phyloP scores from a whole-genome alignment of 2,329 filamentous ascomycete genomes.

The Phialophora macrospora region DNA sequence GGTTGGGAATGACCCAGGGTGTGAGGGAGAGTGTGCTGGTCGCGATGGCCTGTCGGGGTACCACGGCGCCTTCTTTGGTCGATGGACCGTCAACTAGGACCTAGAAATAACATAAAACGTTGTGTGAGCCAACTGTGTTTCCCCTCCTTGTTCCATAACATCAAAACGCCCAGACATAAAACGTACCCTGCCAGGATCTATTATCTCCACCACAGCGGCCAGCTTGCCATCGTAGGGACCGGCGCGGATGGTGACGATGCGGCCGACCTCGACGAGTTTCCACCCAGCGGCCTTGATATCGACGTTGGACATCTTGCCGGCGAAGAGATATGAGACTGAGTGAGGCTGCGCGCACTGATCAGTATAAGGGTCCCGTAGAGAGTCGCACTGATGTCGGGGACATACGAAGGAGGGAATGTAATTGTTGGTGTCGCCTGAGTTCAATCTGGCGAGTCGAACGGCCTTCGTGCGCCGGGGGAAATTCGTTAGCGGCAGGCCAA shows the following conservation, averaged over 20 bases:
- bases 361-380: slow-evolving; percentile 14
- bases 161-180: slow-evolving; percentile 32
- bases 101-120: slow-evolving; percentile 54
- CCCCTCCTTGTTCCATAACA: neutral
- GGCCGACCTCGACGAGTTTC: slow-evolving; percentile 98
- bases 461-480: neutral
- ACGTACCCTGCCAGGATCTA: slow-evolving; percentile 99
- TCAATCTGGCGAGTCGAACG: slow-evolving; percentile 1
- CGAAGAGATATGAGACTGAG: slow-evolving; percentile 14
- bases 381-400: neutral
- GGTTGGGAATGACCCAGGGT: slow-evolving; percentile 81
- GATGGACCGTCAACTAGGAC: slow-evolving; percentile 95
- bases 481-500: neutral
- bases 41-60: slow-evolving; percentile 84
- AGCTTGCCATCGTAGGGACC: slow-evolving; percentile 83
- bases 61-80: slow-evolving; percentile 74
- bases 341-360: slow-evolving; percentile 27
- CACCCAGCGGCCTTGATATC: slow-evolving; percentile 81
- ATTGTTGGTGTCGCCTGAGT: slow-evolving; percentile 26
- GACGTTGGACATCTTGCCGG: slow-evolving; percentile 71
- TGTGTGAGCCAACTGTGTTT: slow-evolving; percentile 11
- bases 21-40: slow-evolving; percentile 87
- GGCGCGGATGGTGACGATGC: slow-evolving; percentile 88
- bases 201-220: slow-evolving; percentile 96
- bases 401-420: slow-evolving; percentile 27